A percentile compares a stretch with the other conserved stretches of the same genome.
phyloP scores from a whole-genome alignment of 2,329 filamentous ascomycete genomes.

The Pyrenophora seminiperda region DNA sequence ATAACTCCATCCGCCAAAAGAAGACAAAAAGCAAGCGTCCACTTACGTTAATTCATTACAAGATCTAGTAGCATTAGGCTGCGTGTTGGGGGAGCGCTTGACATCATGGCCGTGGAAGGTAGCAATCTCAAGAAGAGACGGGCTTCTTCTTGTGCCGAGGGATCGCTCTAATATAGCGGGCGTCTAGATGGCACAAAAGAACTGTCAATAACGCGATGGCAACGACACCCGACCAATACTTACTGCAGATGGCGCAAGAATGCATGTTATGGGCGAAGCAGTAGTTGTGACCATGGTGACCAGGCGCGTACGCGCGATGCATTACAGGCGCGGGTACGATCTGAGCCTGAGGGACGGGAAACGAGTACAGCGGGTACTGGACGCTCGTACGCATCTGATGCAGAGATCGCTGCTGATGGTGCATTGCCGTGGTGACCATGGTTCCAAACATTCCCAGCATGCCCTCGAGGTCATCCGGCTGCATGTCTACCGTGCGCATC shows the following conservation, averaged over 20 bases:
- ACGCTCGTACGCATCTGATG: conserved; percentile 7
- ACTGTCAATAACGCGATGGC: not conserved
- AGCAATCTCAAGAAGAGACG: not conserved
- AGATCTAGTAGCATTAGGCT: too few species aligned
- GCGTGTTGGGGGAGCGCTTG: too few species aligned
- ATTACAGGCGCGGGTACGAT: not conserved
- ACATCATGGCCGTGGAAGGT: too few species aligned
- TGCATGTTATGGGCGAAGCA: conserved; percentile 20
- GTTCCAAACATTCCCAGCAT: conserved; percentile 20
- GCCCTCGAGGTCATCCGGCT: conserved; percentile 27
- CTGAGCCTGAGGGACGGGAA: not conserved
- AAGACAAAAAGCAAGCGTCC: too few species aligned
- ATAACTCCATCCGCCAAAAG: too few species aligned
- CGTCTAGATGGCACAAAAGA: not conserved
- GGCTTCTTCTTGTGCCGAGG: too few species aligned
- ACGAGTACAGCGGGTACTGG: not conserved
- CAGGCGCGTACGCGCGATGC: conserved; percentile 10
- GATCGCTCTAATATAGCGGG: too few species aligned
- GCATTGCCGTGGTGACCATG: conserved; percentile 20
- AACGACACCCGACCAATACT: not conserved
- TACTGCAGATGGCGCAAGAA: conserved; percentile 19
- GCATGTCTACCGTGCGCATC: conserved; percentile 20
- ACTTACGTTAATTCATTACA: too few species aligned
- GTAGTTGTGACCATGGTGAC: conserved; percentile 12
- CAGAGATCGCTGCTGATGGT: conserved; percentile 22